Base-by-base conservation (phyloP, 2,329 filamentous ascomycete genomes). In the Trichoderma sp. region DNA sequence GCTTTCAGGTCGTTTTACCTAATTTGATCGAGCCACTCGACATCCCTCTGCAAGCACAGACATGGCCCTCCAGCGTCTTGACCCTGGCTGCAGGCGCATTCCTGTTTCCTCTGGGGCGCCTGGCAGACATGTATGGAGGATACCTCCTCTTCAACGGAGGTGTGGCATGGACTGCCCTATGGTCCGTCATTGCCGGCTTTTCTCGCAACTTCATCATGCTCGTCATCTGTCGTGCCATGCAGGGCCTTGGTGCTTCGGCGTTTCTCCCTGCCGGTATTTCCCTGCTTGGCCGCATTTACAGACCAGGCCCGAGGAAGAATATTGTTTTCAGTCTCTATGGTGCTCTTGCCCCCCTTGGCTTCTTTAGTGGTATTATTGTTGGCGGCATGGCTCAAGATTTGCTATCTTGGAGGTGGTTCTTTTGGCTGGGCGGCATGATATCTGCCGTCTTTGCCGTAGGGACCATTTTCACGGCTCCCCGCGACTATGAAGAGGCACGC, bases 1-100 rank as follows among this genome's bases (percentile, higher is more conserved):
- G 92, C 17, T 94, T 93, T 75, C 85, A 84, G 58, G 89, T 90
- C 71, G 85, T 93, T 29, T 79, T 93, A 1, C 91, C 91, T 1
- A 86, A 86, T 0, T 78, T 94, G 13, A 81, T 87, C 32, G 75
- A 78, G 45, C 83, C 87, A 5, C 82, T 94, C 8, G 70, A 87
- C 58, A 92, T 94, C 56, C 87, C 90, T 0, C 82, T 76, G 74
- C 84, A 73, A 64, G 88, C 74, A 74, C 84, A 74, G 79, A 92
- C 80, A 79, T 92, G 86, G 91, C 90, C 78, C 73, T 87, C 79
- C 76, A 89, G 79, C 73, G 82, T 87, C 53, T 84, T 88, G 42
- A 88, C 89, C 5, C 72, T 89, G 70, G 80, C 84, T 2, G 78
- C 84, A 2, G 83, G 83, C 13, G 78, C 81, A 3, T 83, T 88